Conservation (phyloP, 2,329 filamentous ascomycete species). For the Zymoseptoria brevis region DNA sequence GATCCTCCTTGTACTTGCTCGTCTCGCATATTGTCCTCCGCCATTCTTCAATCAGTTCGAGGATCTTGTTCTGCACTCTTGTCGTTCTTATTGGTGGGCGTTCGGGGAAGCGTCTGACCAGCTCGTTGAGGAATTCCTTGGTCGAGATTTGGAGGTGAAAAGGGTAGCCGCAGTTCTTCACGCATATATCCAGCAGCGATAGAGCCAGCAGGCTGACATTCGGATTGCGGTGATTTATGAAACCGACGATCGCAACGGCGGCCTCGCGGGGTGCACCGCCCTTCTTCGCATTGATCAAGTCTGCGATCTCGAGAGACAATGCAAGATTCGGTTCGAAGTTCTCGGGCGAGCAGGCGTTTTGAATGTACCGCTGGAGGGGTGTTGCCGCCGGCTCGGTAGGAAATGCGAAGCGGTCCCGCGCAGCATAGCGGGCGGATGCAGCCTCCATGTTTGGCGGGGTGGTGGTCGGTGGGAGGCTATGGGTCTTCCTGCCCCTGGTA, state of each 20-base stretch:
- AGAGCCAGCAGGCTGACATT: constrained; percentile 89
- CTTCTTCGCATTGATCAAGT: constrained; percentile 96
- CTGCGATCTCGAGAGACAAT: constrained; percentile 89
- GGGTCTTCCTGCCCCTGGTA: too few species aligned
- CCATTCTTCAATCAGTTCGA: constrained; percentile 98
- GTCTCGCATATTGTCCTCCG: constrained; percentile 96
- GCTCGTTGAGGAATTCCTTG: constrained; percentile 97
- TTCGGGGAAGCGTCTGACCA: constrained; percentile 92
- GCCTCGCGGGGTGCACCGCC: constrained; percentile 91
- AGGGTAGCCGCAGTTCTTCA: constrained; percentile 99
- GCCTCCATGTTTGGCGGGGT: constrained; percentile 60
- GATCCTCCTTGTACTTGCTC: constrained; percentile 91
- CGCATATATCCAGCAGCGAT: constrained; percentile 89
- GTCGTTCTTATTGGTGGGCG: constrained; percentile 78
- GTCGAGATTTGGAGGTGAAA: constrained; percentile 98
- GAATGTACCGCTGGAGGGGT: constrained; percentile 88
- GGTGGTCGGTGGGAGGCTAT: not conserved
- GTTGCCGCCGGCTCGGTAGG: constrained; percentile 71
- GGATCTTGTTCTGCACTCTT: constrained; percentile 81
- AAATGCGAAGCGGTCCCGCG: constrained; percentile 85
- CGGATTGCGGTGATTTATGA: constrained; percentile 93
- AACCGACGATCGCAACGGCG: constrained; percentile 83
- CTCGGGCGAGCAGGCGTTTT: constrained; percentile 91
- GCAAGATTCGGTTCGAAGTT: constrained; percentile 98
- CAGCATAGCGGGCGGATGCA: constrained; percentile 87